Conservation (phyloP, 352 stramenopile species). For the Phytophthora citrophthora region DNA sequence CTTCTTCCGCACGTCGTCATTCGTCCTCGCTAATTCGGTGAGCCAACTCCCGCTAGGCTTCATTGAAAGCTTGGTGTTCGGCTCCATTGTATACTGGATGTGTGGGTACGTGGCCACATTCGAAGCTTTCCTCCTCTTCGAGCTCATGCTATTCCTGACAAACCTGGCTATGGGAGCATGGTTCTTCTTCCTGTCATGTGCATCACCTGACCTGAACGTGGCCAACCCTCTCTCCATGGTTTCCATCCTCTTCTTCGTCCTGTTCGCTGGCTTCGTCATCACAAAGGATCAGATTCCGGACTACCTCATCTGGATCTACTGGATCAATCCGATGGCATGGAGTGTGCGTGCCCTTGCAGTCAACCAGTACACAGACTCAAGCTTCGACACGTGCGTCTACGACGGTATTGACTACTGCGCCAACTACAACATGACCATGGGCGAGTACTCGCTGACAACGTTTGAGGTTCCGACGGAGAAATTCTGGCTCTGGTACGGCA, state of each 20-base stretch:
- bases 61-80: conserved; percentile 75
- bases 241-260: conserved; percentile 27
- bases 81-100: conserved; percentile 85
- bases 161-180: conserved; percentile 37
- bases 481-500: conserved; percentile 31
- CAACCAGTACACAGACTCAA: conserved; percentile 29
- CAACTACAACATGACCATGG: conserved; percentile 19
- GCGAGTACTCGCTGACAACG: conserved; percentile 20
- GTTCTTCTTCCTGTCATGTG: conserved; percentile 29
- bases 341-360: conserved; percentile 20
- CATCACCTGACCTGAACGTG: conserved; percentile 26
- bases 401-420: conserved; percentile 22
- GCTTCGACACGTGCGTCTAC: conserved; percentile 28
- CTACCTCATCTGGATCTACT: conserved; percentile 40
- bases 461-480: conserved; percentile 28
- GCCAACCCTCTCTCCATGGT: conserved; percentile 27
- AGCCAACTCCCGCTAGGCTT: conserved; percentile 41
- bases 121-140: conserved; percentile 43
- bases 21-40: conserved; percentile 50
- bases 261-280: conserved; percentile 32
- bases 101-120: conserved; percentile 47
- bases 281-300: conserved; percentile 32
- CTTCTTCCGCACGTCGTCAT: conserved; percentile 80
- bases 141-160: conserved; percentile 36
- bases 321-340: conserved; percentile 32